A percentile compares a stretch with the other conserved stretches of the same genome.
Evolutionary conservation across 2,329 filamentous ascomycete genomes (phyloP).

Genomic region (Fusarium sp.): DNA sequence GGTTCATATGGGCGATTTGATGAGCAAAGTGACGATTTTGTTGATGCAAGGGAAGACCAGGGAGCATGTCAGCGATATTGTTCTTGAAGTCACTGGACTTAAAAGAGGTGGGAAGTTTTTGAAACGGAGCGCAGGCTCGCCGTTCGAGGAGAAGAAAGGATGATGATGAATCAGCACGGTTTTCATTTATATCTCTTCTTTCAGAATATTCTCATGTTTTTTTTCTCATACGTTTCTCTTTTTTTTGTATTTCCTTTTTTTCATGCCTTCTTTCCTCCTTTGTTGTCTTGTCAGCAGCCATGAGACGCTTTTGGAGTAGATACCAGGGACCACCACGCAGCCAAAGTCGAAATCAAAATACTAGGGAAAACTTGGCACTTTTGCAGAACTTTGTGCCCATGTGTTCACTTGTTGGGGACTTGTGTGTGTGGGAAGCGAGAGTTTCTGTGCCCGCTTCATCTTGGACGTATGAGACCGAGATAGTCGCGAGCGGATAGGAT

Average conservation of each 20-base stretch:
- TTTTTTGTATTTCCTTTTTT: slow-evolving; percentile 1
- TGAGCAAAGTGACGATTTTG: neutral
- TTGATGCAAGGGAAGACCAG: neutral
- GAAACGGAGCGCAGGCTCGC: slow-evolving; percentile 31
- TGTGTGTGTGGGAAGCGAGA: neutral
- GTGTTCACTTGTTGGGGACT: neutral
- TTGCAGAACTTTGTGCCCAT: neutral
- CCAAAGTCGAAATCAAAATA: slow-evolving; percentile 10
- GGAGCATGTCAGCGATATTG: slow-evolving; percentile 1
- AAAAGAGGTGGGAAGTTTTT: slow-evolving; percentile 11
- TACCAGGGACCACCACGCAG: slow-evolving; percentile 19
- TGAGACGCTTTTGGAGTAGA: slow-evolving; percentile 24
- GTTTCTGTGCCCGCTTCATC: neutral
- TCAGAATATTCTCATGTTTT: neutral
- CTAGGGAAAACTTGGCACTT: neutral
- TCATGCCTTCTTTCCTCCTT: neutral
- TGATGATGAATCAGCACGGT: slow-evolving; percentile 5
- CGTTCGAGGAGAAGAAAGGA: slow-evolving; percentile 14
- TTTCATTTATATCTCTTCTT: slow-evolving; percentile 9
- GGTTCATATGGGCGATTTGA: neutral
- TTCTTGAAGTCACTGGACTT: slow-evolving; percentile 2
- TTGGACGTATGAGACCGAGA: neutral
- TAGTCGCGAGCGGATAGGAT: neutral
- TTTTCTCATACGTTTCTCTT: neutral
- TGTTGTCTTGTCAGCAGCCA: neutral